A percentile compares a stretch with the other conserved stretches of the same genome.
These are phyloP conservation scores for Podaxis sp. DNA, from an alignment of 768 basidiomycete species.

Conservation along the genomic window DNA sequence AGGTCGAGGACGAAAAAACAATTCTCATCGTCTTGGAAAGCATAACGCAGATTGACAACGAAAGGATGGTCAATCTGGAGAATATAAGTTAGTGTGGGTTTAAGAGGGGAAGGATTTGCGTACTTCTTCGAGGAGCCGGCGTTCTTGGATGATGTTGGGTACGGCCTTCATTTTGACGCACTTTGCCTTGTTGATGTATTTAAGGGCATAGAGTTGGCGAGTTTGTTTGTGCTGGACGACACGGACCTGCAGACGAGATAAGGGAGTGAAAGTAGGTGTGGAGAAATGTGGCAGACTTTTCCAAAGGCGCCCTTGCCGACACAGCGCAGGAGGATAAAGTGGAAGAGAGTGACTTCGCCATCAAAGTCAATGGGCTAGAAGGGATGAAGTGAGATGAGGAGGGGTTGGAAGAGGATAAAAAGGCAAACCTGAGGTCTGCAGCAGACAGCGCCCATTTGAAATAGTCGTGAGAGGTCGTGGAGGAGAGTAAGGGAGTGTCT, in stretches of 20 bases:
- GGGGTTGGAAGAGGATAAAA: background rate
- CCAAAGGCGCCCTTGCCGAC: conserved; percentile 99
- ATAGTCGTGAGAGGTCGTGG: conserved; percentile 8
- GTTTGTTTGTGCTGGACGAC: conserved; percentile 99
- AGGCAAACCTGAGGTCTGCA: conserved; percentile 71
- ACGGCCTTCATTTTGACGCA: conserved; percentile 99
- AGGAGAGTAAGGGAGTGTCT: background rate
- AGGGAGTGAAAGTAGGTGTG: conserved; percentile 13
- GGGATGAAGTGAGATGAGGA: conserved; percentile 2
- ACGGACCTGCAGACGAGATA: conserved; percentile 63
- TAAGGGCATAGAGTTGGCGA: conserved; percentile 94
- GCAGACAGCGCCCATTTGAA: conserved; percentile 75
- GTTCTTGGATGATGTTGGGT: conserved; percentile 95
- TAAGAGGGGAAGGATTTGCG: conserved; percentile 12
- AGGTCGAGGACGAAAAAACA: conserved; percentile 98
- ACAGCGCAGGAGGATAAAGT: conserved; percentile 89
- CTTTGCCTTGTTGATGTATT: conserved; percentile 98
- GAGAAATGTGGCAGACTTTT: conserved; percentile 55
- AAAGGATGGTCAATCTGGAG: conserved; percentile 89
- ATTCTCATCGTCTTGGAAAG: conserved; percentile 97
- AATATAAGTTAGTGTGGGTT: background rate
- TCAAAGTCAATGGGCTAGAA: conserved; percentile 90
- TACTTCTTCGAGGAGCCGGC: conserved; percentile 93
- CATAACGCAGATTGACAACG: conserved; percentile 92
- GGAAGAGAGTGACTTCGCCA: conserved; percentile 93